Evolutionary conservation across 2,329 filamentous ascomycete species (phyloP).

Genomic region (Verticillium zaregamsianum): DNA sequence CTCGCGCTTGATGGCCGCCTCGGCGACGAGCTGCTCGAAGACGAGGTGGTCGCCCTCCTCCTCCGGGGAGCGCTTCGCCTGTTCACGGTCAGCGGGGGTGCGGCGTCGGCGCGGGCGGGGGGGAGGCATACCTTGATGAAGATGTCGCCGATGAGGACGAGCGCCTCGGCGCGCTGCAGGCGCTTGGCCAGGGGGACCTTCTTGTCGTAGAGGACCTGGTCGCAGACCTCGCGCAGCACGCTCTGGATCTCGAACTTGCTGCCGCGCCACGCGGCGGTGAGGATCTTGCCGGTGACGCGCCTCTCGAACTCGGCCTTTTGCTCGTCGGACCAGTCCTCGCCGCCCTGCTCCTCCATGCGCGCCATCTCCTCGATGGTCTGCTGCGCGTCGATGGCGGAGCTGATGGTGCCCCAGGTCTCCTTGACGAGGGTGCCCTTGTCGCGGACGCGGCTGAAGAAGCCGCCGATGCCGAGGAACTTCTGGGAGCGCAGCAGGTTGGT

Average conservation of each 20-base stretch:
- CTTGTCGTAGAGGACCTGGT: slow-evolving; percentile 75
- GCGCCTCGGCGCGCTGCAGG: slow-evolving; percentile 82
- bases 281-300: slow-evolving; percentile 93
- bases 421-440: slow-evolving; percentile 97
- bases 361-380: slow-evolving; percentile 99
- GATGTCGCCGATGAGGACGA: slow-evolving; percentile 84
- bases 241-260: slow-evolving; percentile 98
- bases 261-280: slow-evolving; percentile 93
- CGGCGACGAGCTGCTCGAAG: slow-evolving; percentile 95
- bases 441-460: slow-evolving; percentile 90
- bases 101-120: too few relatives aligned
- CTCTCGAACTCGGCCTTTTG: slow-evolving; percentile 94
- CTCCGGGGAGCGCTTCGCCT: slow-evolving; percentile 87
- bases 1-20: slow-evolving; percentile 93
- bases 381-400: slow-evolving; percentile 92
- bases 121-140: slow-evolving; percentile 66
- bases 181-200: slow-evolving; percentile 80
- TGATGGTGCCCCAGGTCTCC: slow-evolving; percentile 98
- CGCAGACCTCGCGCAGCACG: slow-evolving; percentile 91
- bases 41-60: slow-evolving; percentile 99
- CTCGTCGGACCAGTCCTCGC: slow-evolving; percentile 98
- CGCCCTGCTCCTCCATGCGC: slow-evolving; percentile 87
- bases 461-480: slow-evolving; percentile 92
- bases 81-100: neutral
- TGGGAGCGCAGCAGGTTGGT: slow-evolving; percentile 87